Evolutionary conservation across 805 yeast genomes (phyloP), one percentile per base, ranked within the genome.

Genomic region (Sungouiella blattae): DNA sequence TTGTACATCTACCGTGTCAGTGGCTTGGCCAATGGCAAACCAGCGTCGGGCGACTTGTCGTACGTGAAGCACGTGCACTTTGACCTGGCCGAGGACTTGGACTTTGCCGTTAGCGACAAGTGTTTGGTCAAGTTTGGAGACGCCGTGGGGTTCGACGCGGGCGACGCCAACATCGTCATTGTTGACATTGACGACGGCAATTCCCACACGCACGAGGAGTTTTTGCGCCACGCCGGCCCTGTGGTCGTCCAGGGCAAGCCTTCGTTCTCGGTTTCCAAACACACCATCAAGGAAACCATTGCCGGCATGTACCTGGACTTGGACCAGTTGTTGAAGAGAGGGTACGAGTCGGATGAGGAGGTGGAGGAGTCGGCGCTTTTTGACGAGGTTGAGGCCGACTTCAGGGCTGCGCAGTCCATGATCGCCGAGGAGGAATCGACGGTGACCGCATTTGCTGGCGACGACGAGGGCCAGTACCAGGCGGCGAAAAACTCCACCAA

Each of bases 171-270:
- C 30, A 44, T 55, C 7, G 39, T 47, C 21, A 43, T 57, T 18
- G 46, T 54, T 25, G 62, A 57, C 32, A 37, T 55, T 24, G 63
- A 55, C 22, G 57, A 53, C 35, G 46, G 40, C 14, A 15, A 29
- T 3, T 26, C 12, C 11, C 53, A 52, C 29, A 18, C 41, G n/a
- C 37, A 53, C 17, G 53, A 37, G 14, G 58, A 55, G 34, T 47
- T 52, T 29, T 37, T 50, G 41, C 27, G 28, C 25, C 34, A 33
- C 14, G 17, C 26, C 29, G 22, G 35, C 36, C 27, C 26, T 18
- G 47, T 40, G 16, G 43, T 60, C 20, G 54, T 62, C 21, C 67
- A 61, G 42, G 60, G 60, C 5, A 53, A 49, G 38, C 67, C 67
- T 8, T 40, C 49, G 14, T 57, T 59, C 44, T 50, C 46, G 6